Evolutionary conservation across 192 early-diverging fungal genomes (phyloP), one percentile per base, ranked within the genome.

Genomic region (Coemansia javaensis): DNA sequence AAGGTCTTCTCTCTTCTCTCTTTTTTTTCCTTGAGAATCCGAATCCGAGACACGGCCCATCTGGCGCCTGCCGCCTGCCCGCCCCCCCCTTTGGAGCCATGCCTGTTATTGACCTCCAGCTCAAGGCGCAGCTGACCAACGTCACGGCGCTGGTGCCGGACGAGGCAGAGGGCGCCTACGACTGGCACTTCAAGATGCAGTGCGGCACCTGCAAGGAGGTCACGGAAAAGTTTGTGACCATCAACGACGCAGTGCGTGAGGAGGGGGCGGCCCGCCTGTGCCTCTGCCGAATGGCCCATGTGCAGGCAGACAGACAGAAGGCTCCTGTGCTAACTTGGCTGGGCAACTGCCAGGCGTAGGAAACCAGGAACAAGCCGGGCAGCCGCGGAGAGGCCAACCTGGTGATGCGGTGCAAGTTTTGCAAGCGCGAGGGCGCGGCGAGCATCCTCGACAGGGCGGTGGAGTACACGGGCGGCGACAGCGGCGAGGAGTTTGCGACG

Each of bases 371-470:
- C 23, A 79, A 87, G 45, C 63, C 80, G 23, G 86, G 87, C 38
- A 83, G 82, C 45, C 76, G 88, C 52, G 90, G 90, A 23, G 75
- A 77, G 12, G 90, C 92, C 28, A 93, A 94, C 61, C 59, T 94
- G 32, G 84, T 89, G 25, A 93, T 97, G 87, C 63, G 66, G 32
- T 97, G 91, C 83, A 90, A 94, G 76, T 90, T 89, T 53, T 93
- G 89, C 71, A 86, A 84, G 53, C 82, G 85, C 35, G 85, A 87
- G 55, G 67, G 75, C 39, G 84, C 80, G 22, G 79, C 80, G 20
- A 76, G 77, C 75, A 79, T 59, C 23, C 42, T 48, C 10, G 36
- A 43, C 8, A 37, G 28, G 0, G 56, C 60, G 4, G 24, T 21
- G 7, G 33, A 53, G 5, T 76, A 64, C 47, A 59, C 53, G 3